Evolutionary conservation across 2,329 filamentous ascomycete genomes (phyloP), one percentile per base, ranked within the genome.

Genomic region (Exophiala aquamarina): DNA sequence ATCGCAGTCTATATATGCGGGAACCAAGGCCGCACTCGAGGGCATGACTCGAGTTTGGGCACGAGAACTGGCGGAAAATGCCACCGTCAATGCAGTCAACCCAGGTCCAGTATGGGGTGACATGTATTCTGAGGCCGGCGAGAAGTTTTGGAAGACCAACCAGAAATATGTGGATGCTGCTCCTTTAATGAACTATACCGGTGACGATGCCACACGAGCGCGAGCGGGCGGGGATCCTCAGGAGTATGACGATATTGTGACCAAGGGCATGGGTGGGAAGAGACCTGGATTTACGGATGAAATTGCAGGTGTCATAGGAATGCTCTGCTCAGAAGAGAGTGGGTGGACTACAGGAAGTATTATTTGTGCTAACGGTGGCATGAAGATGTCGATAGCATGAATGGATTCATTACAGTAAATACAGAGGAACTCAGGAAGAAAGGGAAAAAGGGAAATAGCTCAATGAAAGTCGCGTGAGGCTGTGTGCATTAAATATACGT

Each of bases 261-360:
- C 77, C 23, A 75, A 82, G 41, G 72, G 75, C 57, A 73, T 71
- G 63, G 74, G 73, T 15, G 77, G 78, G 1, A 76, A 79, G 13
- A 74, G 83, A 54, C 79, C 78, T 3, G 87, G 77, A 3, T 87
- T 86, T 62, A 78, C 81, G 21, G 70, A 74, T 40, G 87, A 92
- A 70, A 75, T 92, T 65, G 87, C 86, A 0, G 87, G 86, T 1
- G 78, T 89, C 4, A 83, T 90, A 14, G 86, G 79, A 2, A 89
- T 91, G 85, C 68, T 91, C 17, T 89, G 86, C 63, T 77, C 78
- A 4, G 73, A 75, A 4, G 88, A 92, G 63, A 77, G 79, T n/a
- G 78, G 73, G 6, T 92, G 87, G 87, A 84, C 82, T 61, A 93
- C 87, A 0, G 88, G 88, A 1, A 86, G 84, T 65, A 84, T 90